Percentiles rank a stretch among this genome's conserved stretches.
phyloP scores from a whole-genome alignment of 306 rosid genomes.

The Glycyrrhiza uralensis region DNA sequence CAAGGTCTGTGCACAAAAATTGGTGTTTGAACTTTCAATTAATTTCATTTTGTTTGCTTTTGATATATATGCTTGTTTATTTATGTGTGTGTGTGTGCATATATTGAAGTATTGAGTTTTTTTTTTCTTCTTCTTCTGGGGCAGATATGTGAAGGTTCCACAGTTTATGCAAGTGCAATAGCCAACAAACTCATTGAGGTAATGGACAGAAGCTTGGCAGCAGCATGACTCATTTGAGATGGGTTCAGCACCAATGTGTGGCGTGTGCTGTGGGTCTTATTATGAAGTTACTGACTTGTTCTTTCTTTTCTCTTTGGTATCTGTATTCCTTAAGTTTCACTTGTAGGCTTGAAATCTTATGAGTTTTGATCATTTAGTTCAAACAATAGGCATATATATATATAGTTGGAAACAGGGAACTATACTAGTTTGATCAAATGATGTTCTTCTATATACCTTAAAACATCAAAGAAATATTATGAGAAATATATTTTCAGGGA shows the following conservation, averaged over 20 bases:
- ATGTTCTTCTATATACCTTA: background rate
- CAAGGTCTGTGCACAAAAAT: constrained; percentile 43
- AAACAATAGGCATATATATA: background rate
- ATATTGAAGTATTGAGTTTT: background rate
- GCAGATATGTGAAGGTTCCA: constrained; percentile 62
- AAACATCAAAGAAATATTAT: background rate
- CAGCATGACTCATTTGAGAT: background rate
- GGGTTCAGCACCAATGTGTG: background rate
- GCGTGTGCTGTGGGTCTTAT: background rate
- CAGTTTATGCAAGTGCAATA: constrained; percentile 55
- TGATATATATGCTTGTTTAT: too few species aligned
- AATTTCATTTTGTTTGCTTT: background rate
- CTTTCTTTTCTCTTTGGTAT: background rate
- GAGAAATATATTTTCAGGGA: background rate
- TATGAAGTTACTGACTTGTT: background rate
- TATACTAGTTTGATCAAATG: background rate
- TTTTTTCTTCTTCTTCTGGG: background rate
- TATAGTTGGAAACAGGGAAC: background rate
- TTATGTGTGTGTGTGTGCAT: background rate
- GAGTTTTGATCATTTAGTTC: background rate
- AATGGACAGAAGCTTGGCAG: constrained; percentile 37
- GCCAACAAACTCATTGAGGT: constrained; percentile 58
- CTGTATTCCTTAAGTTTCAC: background rate
- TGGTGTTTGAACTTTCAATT: too few species aligned
- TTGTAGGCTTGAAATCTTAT: background rate